phyloP scores from a whole-genome alignment of 352 stramenopile genomes.

The Globisporangium recalcitrans region DNA sequence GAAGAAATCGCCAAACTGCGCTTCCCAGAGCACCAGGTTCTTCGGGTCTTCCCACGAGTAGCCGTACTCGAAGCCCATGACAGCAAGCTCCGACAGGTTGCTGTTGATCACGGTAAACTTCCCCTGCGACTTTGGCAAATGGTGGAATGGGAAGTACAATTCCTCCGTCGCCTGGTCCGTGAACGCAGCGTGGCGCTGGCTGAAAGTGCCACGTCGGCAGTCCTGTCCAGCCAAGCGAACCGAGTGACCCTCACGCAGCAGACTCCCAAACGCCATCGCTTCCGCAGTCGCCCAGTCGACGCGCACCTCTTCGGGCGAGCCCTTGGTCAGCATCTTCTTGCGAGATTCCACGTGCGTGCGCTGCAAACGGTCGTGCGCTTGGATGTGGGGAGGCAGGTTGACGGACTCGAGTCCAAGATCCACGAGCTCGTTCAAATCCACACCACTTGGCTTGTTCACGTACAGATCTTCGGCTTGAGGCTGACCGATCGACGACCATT shows the following conservation, averaged over 20 bases:
- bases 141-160: slow-evolving; percentile 70
- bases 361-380: slow-evolving; percentile 67
- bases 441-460: slow-evolving; percentile 41
- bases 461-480: slow-evolving; percentile 50
- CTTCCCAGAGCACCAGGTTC: slow-evolving; percentile 87
- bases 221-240: slow-evolving; percentile 86
- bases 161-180: slow-evolving; percentile 77
- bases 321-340: slow-evolving; percentile 63
- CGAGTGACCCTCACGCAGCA: slow-evolving; percentile 78
- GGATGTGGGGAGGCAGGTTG: slow-evolving; percentile 44
- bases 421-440: slow-evolving; percentile 49
- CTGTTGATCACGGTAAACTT: slow-evolving; percentile 72
- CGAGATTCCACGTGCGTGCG: slow-evolving; percentile 71
- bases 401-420: slow-evolving; percentile 63
- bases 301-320: slow-evolving; percentile 28
- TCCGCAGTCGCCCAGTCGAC: slow-evolving; percentile 89
- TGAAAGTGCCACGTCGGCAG: slow-evolving; percentile 86
- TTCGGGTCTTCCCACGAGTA: slow-evolving; percentile 83
- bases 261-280: slow-evolving; percentile 82
- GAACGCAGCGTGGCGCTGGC: slow-evolving; percentile 83
- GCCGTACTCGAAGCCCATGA: slow-evolving; percentile 88
- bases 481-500: slow-evolving; percentile 56
- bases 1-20: slow-evolving; percentile 89
- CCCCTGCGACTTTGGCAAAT: slow-evolving; percentile 38
- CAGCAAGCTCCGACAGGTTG: slow-evolving; percentile 81